Conservation (phyloP, 371 early-diverging fungal species). For the Entomophthora muscae region DNA sequence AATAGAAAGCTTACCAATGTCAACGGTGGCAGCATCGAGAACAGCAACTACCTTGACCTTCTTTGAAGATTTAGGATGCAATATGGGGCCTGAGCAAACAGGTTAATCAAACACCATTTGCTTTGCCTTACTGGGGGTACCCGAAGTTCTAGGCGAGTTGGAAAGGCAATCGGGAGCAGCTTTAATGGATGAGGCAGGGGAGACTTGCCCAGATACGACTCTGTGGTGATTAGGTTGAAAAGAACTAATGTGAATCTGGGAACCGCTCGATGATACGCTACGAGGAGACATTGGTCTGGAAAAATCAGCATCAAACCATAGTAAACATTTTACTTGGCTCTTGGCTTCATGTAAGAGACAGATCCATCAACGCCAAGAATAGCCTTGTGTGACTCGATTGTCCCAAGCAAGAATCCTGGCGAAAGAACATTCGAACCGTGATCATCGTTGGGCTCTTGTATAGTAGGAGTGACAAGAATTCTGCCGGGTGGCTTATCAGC, state of each 20-base stretch:
- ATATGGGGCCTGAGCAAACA: neutral
- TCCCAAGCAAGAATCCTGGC: neutral
- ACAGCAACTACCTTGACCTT: neutral
- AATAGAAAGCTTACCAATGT: neutral
- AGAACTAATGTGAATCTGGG: neutral
- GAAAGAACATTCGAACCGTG: neutral
- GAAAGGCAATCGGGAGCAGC: too few species aligned
- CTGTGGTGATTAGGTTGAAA: conserved; percentile 6
- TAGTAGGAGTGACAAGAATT: neutral
- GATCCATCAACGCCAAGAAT: neutral
- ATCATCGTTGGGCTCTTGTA: neutral
- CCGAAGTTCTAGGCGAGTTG: too few species aligned
- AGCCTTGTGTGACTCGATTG: neutral
- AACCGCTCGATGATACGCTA: conserved; percentile 2
- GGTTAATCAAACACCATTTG: too few species aligned
- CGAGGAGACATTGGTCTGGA: too few species aligned
- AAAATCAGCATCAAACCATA: too few species aligned
- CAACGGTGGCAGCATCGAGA: neutral
- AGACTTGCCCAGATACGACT: neutral
- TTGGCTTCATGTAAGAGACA: neutral
- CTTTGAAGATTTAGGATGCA: neutral
- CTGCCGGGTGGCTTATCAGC: neutral
- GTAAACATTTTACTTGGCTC: neutral
- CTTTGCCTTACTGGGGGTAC: too few species aligned
- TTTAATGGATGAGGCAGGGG: neutral